Evolutionary conservation across 345 rosid species (phyloP).

Genomic region (Eucalyptus camaldulensis): DNA sequence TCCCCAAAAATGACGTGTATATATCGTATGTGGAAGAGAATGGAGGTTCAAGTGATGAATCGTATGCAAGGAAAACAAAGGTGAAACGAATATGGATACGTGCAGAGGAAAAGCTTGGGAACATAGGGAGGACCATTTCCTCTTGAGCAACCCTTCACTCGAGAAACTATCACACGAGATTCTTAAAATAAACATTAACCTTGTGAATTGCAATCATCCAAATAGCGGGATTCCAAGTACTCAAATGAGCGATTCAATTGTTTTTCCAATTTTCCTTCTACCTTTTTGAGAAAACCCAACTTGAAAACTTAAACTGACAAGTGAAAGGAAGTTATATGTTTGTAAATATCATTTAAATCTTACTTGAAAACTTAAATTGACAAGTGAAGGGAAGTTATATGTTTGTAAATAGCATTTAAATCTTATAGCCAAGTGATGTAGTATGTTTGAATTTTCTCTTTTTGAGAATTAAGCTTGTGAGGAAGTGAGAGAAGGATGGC

Average conservation of each 20-base stretch:
- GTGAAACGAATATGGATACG: not conserved
- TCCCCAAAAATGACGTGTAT: not conserved
- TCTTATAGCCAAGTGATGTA: no score
- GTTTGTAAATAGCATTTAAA: no score
- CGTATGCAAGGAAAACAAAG: not conserved
- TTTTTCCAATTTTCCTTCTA: not conserved
- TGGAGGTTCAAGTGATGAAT: not conserved
- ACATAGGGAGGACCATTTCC: not conserved
- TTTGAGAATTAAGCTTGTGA: not conserved
- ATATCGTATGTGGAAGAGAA: not conserved
- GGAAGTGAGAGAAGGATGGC: not conserved
- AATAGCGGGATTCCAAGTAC: no score
- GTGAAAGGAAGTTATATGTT: no score
- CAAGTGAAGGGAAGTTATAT: no score
- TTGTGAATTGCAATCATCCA: not conserved
- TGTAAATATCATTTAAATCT: no score
- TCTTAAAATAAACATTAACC: not conserved
- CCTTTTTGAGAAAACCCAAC: not conserved
- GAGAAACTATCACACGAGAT: not conserved
- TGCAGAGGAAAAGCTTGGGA: not conserved
- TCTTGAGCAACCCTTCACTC: not conserved
- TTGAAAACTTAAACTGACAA: not conserved
- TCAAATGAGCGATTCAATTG: not conserved
- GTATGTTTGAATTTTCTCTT: no score
- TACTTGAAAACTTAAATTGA: fast-evolving